These are phyloP conservation scores for Sicyos baderoa DNA, from an alignment of 306 rosid species.

Conservation along the genomic window DNA sequence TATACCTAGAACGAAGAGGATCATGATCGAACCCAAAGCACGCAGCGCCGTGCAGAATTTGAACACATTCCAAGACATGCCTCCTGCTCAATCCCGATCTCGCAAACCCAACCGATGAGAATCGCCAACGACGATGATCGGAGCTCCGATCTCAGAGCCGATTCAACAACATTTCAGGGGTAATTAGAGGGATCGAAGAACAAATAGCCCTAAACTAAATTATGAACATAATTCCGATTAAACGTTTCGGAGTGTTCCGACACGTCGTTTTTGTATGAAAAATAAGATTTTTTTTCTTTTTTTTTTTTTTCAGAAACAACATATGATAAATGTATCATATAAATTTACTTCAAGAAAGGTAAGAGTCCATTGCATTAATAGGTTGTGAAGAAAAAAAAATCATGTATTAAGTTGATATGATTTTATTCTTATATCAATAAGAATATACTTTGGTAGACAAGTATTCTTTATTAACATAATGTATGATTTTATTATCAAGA, in stretches of 20 bases:
- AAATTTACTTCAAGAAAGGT: too few species aligned
- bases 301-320: too few species aligned
- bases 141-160: background rate
- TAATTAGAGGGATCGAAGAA: background rate
- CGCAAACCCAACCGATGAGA: conserved; percentile 6
- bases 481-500: too few species aligned
- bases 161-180: background rate
- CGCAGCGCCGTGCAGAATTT: conserved; percentile 48
- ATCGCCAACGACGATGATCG: background rate
- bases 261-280: too few species aligned
- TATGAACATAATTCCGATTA: background rate
- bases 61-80: conserved; percentile 64
- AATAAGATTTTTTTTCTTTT: too few species aligned
- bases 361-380: too few species aligned
- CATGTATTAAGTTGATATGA: too few species aligned
- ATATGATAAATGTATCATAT: too few species aligned
- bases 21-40: conserved; percentile 55
- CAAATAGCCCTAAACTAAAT: conserved; percentile 11
- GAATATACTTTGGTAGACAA: too few species aligned
- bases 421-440: too few species aligned
- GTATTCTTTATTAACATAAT: too few species aligned
- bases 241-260: background rate
- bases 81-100: conserved; percentile 2
- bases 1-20: conserved; percentile 42
- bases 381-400: too few species aligned